Conservation (phyloP, 139 green algal species). For the Volvox africanus region DNA sequence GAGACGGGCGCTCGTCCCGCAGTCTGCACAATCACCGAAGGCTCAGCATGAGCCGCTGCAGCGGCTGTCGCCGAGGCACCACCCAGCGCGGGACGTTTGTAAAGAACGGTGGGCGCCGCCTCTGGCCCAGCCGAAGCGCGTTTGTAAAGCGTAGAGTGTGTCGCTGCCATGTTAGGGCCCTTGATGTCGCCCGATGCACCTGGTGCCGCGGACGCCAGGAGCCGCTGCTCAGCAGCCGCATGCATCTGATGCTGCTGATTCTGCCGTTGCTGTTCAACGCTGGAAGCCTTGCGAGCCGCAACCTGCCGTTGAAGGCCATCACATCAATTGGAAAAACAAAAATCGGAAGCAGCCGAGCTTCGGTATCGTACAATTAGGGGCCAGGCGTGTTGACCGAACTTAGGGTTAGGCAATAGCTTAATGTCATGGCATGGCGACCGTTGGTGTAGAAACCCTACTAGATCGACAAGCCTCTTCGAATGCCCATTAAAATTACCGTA, state of each 20-base stretch:
- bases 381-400: too few relatives aligned
- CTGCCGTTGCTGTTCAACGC: background rate
- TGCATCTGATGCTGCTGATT: background rate
- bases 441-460: too few relatives aligned
- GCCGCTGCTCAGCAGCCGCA: slow-evolving; percentile 4
- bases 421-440: too few relatives aligned
- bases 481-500: too few relatives aligned
- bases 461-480: too few relatives aligned
- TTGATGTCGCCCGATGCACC: too few relatives aligned
- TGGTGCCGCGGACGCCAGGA: background rate
- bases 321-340: too few relatives aligned
- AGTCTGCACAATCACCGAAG: too few relatives aligned
- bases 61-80: background rate
- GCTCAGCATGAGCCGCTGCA: background rate
- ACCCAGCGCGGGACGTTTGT: background rate
- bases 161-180: background rate
- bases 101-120: background rate
- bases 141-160: slow-evolving; percentile 22
- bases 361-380: too few relatives aligned
- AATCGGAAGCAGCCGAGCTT: too few relatives aligned
- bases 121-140: background rate
- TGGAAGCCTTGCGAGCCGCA: slow-evolving; percentile 17
- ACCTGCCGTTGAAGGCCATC: background rate
- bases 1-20: background rate
- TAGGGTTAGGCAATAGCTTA: too few relatives aligned